Conservation (phyloP, 495 filamentous ascomycete species). For the Saxophila tyrrhenica region DNA sequence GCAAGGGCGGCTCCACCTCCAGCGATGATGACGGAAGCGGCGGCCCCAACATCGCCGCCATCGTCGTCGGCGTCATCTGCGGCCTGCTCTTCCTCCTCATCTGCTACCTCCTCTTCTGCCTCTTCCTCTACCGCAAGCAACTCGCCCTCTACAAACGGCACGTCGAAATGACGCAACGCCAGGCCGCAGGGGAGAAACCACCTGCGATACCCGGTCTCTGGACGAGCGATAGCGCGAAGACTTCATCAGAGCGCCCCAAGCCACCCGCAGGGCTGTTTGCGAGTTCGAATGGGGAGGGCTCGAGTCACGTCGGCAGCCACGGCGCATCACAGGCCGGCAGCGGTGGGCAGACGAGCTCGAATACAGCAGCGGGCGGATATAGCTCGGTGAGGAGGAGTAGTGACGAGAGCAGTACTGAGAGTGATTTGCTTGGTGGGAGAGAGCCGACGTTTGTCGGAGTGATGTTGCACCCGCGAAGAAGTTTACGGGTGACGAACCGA, state of each 20-base stretch:
- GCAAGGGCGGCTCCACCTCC: slow-evolving; percentile 9
- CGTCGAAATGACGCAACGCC: slow-evolving; percentile 43
- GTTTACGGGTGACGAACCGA: slow-evolving; percentile 58
- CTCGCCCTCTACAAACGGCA: slow-evolving; percentile 50
- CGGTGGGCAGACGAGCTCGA: neutral
- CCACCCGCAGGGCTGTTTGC: neutral
- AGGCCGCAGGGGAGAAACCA: slow-evolving; percentile 19
- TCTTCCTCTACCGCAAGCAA: slow-evolving; percentile 56
- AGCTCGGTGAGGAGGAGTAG: slow-evolving; percentile 13
- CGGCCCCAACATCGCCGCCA: slow-evolving; percentile 45
- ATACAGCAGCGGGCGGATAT: slow-evolving; percentile 3
- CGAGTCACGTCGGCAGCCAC: slow-evolving; percentile 7
- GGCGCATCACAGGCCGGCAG: neutral
- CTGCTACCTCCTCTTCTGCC: slow-evolving; percentile 57
- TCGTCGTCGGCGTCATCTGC: slow-evolving; percentile 53
- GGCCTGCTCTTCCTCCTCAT: slow-evolving; percentile 47
- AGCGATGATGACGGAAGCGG: slow-evolving; percentile 10
- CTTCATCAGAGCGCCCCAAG: slow-evolving; percentile 20
- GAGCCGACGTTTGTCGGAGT: slow-evolving; percentile 67
- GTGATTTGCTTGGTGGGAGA: slow-evolving; percentile 48
- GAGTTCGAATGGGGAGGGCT: neutral
- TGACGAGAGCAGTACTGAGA: slow-evolving; percentile 30
- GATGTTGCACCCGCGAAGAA: slow-evolving; percentile 57
- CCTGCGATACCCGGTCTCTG: slow-evolving; percentile 11
- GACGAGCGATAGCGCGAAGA: slow-evolving; percentile 22